These are phyloP conservation scores for Cadophora gregata DNA, from an alignment of 2,329 filamentous ascomycete species.

Conservation along the genomic window DNA sequence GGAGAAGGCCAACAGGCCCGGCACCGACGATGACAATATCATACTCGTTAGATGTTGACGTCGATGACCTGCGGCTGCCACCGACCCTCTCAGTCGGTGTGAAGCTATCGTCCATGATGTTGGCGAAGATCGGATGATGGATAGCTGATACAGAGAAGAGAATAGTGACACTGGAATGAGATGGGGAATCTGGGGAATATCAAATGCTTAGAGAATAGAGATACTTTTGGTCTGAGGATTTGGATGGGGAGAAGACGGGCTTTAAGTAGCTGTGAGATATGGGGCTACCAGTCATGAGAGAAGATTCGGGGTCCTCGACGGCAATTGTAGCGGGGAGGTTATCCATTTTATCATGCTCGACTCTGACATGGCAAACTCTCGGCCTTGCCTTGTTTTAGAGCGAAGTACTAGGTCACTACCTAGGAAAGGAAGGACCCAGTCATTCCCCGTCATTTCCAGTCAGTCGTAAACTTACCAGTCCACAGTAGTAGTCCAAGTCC, in stretches of 20 bases:
- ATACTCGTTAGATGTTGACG: constrained; percentile 48
- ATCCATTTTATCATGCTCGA: constrained; percentile 16
- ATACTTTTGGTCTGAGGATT: background rate
- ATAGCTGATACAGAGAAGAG: background rate
- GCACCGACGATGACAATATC: constrained; percentile 86
- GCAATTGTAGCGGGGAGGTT: constrained; percentile 31
- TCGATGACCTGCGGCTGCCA: background rate
- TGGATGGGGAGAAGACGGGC: background rate
- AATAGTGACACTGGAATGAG: constrained; percentile 16
- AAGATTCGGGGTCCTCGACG: constrained; percentile 31
- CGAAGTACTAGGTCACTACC: background rate
- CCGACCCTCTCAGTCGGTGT: constrained; percentile 29
- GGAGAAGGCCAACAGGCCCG: constrained; percentile 84
- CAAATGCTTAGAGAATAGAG: background rate
- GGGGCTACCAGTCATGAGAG: constrained; percentile 18
- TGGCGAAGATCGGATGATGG: background rate
- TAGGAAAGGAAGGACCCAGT: background rate
- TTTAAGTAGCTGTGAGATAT: constrained; percentile 13
- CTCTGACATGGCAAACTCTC: constrained; percentile 27
- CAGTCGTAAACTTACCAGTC: background rate
- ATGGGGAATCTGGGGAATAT: constrained; percentile 9
- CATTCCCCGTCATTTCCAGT: background rate
- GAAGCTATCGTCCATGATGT: constrained; percentile 37
- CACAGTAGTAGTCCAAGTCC: constrained; percentile 12
- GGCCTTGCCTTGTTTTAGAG: constrained; percentile 17